Conservation (phyloP, 2,329 filamentous ascomycete species). For the Annulohypoxylon truncatum region DNA sequence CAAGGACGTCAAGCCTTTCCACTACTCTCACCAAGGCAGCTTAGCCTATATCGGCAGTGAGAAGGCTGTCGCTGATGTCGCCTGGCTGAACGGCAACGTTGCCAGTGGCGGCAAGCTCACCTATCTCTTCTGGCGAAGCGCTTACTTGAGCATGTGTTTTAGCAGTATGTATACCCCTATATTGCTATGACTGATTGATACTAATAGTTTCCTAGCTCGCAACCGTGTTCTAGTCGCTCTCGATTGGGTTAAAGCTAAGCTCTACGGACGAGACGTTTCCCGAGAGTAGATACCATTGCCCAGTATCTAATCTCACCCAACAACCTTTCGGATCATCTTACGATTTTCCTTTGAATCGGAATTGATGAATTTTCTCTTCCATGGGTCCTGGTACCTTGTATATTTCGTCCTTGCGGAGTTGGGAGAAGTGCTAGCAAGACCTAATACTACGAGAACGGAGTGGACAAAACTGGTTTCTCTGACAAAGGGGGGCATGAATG, state of each 20-base stretch:
- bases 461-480: slow-evolving; percentile 15
- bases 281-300: slow-evolving; percentile 68
- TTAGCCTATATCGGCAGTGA: slow-evolving; percentile 98
- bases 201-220: slow-evolving; percentile 69
- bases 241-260: slow-evolving; percentile 97
- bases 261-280: slow-evolving; percentile 95
- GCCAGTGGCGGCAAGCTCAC: slow-evolving; percentile 93
- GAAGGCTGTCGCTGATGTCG: slow-evolving; percentile 96
- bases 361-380: neutral
- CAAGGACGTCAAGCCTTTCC: slow-evolving; percentile 96
- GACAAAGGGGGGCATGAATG: slow-evolving; percentile 10
- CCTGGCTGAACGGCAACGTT: slow-evolving; percentile 97
- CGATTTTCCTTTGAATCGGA: neutral
- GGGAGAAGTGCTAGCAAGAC: slow-evolving; percentile 12
- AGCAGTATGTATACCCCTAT: slow-evolving; percentile 78
- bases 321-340: neutral
- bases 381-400: slow-evolving; percentile 12
- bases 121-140: slow-evolving; percentile 98
- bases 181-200: neutral
- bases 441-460: slow-evolving; percentile 16
- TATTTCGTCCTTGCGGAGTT: slow-evolving; percentile 17
- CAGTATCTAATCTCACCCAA: slow-evolving; percentile 7
- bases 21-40: slow-evolving; percentile 97
- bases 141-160: slow-evolving; percentile 99
- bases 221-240: slow-evolving; percentile 93